phyloP scores from a whole-genome alignment of 495 filamentous ascomycete species.

The Staphylotrichum longicolle region DNA sequence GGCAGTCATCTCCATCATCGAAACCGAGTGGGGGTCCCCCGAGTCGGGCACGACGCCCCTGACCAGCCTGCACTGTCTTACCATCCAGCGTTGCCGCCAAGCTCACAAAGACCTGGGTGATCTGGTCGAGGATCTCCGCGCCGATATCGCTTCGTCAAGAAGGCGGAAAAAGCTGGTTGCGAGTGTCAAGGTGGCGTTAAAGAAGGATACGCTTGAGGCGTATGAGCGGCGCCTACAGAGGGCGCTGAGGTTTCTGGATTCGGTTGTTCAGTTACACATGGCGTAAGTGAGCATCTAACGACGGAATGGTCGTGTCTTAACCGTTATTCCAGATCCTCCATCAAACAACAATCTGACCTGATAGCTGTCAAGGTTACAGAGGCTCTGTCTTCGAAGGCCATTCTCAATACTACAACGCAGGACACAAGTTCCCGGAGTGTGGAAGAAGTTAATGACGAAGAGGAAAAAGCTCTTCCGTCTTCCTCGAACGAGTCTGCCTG shows the following conservation, averaged over 20 bases:
- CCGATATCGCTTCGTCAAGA: conserved; percentile 23
- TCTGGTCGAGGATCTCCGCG: conserved; percentile 27
- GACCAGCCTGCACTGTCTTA: conserved; percentile 11
- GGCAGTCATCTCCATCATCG: conserved; percentile 26
- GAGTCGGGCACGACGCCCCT: not conserved
- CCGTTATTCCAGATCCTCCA: not conserved
- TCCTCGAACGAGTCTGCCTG: not conserved
- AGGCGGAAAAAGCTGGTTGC: conserved; percentile 23
- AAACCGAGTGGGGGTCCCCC: conserved; percentile 16
- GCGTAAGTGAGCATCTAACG: conserved; percentile 19
- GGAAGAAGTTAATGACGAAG: not conserved
- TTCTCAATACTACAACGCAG: no score
- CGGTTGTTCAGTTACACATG: conserved; percentile 28
- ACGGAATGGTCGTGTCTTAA: not conserved
- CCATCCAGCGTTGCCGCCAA: conserved; percentile 22
- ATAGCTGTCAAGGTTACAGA: not conserved
- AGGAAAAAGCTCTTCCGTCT: not conserved
- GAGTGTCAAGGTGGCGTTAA: conserved; percentile 30
- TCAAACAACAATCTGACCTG: not conserved
- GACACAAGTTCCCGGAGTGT: not conserved
- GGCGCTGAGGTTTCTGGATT: conserved; percentile 22
- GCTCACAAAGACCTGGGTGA: conserved; percentile 22
- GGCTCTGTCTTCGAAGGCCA: not conserved
- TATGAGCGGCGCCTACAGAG: conserved; percentile 28
- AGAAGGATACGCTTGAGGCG: conserved; percentile 26